phyloP scores from a whole-genome alignment of 495 filamentous ascomycete genomes.

The Aspergillus incahuasiensis region DNA sequence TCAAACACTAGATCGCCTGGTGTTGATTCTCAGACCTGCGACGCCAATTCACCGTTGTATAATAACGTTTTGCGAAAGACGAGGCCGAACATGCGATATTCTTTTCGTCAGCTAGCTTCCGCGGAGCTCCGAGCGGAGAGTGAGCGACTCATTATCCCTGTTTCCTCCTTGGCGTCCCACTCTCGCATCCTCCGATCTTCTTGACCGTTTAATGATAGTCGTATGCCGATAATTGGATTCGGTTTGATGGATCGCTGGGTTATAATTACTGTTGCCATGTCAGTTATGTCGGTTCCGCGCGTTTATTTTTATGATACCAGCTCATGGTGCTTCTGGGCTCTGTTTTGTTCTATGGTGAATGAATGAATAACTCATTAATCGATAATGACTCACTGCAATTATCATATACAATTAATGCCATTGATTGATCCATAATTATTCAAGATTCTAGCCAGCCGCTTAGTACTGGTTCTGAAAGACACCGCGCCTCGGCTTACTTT shows the following conservation, averaged over 20 bases:
- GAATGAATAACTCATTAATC: constrained; percentile 31
- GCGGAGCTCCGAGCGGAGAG: constrained; percentile 27
- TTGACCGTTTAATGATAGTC: not conserved
- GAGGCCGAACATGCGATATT: constrained; percentile 9
- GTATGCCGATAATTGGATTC: constrained; percentile 14
- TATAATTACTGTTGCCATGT: constrained; percentile 18
- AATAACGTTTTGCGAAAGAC: constrained; percentile 3
- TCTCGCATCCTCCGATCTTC: not conserved
- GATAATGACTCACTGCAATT: constrained; percentile 19
- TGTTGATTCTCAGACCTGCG: not conserved
- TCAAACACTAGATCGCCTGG: constrained; percentile 44
- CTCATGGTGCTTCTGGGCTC: constrained; percentile 36
- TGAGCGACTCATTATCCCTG: constrained; percentile 27
- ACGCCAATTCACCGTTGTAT: constrained; percentile 8
- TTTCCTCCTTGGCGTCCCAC: constrained; percentile 23
- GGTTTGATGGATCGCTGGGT: constrained; percentile 22
- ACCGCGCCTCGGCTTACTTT: too few relatives aligned
- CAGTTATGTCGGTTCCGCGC: constrained; percentile 11
- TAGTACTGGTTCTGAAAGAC: too few relatives aligned
- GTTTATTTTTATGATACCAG: constrained; percentile 38
- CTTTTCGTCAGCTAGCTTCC: constrained; percentile 25
- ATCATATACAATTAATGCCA: not conserved
- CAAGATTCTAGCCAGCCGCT: too few relatives aligned
- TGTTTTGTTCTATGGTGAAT: constrained; percentile 24
- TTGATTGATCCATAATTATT: not conserved